These are phyloP conservation scores for Kalmusia sp. DNA, from an alignment of 2,329 filamentous ascomycete species.

Conservation along the genomic window DNA sequence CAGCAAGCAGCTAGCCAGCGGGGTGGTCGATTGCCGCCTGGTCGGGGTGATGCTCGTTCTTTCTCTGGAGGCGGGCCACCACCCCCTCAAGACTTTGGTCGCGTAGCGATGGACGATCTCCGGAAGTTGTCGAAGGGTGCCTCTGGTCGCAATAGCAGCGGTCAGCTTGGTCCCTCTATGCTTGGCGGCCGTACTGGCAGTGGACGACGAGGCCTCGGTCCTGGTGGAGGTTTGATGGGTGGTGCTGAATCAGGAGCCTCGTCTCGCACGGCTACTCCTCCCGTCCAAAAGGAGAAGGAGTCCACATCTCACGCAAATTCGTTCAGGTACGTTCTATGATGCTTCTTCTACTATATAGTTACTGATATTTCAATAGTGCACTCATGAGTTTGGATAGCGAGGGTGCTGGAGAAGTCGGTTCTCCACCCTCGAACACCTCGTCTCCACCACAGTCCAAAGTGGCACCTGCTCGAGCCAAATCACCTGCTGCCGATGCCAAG, in stretches of 20 bases:
- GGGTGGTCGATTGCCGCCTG: slow-evolving; percentile 73
- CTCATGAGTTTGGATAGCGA: slow-evolving; percentile 62
- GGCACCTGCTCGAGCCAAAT: slow-evolving; percentile 27
- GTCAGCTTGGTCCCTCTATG: slow-evolving; percentile 79
- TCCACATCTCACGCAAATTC: slow-evolving; percentile 79
- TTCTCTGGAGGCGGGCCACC: slow-evolving; percentile 77
- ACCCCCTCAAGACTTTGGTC: slow-evolving; percentile 73
- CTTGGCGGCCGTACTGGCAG: slow-evolving; percentile 91
- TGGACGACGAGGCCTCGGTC: slow-evolving; percentile 77
- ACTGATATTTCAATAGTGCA: slow-evolving; percentile 51
- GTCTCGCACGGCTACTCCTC: slow-evolving; percentile 88
- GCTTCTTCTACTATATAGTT: not conserved
- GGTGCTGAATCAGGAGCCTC: slow-evolving; percentile 87
- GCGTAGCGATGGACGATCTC: slow-evolving; percentile 89
- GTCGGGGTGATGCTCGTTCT: slow-evolving; percentile 85
- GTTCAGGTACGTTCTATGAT: slow-evolving; percentile 75
- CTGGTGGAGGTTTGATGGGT: slow-evolving; percentile 71
- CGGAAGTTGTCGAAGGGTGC: slow-evolving; percentile 74
- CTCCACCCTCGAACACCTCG: slow-evolving; percentile 72
- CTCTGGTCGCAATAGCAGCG: slow-evolving; percentile 61
- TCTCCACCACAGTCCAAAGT: slow-evolving; percentile 70
- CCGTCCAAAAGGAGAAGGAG: slow-evolving; percentile 68
- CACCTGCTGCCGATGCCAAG: slow-evolving; percentile 34
- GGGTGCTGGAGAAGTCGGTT: slow-evolving; percentile 65
- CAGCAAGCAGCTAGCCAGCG: slow-evolving; percentile 66